Evolutionary conservation across 2,329 filamentous ascomycete genomes (phyloP).

Genomic region (Stachybotrys chlorohalonatus): DNA sequence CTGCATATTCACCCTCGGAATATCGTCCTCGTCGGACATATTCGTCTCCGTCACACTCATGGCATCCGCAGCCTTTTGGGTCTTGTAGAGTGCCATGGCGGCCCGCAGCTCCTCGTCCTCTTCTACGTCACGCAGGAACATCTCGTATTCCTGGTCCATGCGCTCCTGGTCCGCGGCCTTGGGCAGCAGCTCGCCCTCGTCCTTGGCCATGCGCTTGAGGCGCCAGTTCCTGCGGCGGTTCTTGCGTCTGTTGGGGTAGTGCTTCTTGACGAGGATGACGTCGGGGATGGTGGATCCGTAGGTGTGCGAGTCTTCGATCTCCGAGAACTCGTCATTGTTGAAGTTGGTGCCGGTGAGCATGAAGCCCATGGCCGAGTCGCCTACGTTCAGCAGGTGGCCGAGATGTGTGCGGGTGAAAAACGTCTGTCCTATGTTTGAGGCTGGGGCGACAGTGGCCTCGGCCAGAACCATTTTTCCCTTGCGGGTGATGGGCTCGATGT

Average conservation of each 20-base stretch:
- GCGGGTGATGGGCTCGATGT: slow-evolving; percentile 70
- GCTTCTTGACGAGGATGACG: slow-evolving; percentile 93
- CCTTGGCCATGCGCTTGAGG: slow-evolving; percentile 84
- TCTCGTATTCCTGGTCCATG: slow-evolving; percentile 89
- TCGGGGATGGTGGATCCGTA: slow-evolving; percentile 79
- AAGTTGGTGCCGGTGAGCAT: slow-evolving; percentile 82
- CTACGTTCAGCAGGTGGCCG: slow-evolving; percentile 73
- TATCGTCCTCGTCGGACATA: slow-evolving; percentile 48
- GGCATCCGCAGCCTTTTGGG: slow-evolving; percentile 48
- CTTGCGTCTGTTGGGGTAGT: slow-evolving; percentile 82
- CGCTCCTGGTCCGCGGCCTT: slow-evolving; percentile 82
- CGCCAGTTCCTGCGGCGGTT: slow-evolving; percentile 77
- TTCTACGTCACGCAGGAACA: slow-evolving; percentile 94
- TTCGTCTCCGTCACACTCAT: slow-evolving; percentile 60
- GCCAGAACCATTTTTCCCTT: slow-evolving; percentile 78
- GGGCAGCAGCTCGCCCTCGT: slow-evolving; percentile 79
- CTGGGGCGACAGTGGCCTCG: slow-evolving; percentile 80
- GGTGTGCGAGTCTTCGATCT: slow-evolving; percentile 66
- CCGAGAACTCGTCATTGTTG: slow-evolving; percentile 81
- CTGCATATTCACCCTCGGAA: slow-evolving; percentile 65
- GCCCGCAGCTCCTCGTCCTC: slow-evolving; percentile 83
- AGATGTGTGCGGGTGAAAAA: slow-evolving; percentile 90
- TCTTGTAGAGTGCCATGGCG: slow-evolving; percentile 81
- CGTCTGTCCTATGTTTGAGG: slow-evolving; percentile 74
- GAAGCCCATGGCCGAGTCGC: slow-evolving; percentile 94